Base-by-base conservation (phyloP, 1,284 basidiomycete species). In the Moesziomyces parantarcticus region DNA sequence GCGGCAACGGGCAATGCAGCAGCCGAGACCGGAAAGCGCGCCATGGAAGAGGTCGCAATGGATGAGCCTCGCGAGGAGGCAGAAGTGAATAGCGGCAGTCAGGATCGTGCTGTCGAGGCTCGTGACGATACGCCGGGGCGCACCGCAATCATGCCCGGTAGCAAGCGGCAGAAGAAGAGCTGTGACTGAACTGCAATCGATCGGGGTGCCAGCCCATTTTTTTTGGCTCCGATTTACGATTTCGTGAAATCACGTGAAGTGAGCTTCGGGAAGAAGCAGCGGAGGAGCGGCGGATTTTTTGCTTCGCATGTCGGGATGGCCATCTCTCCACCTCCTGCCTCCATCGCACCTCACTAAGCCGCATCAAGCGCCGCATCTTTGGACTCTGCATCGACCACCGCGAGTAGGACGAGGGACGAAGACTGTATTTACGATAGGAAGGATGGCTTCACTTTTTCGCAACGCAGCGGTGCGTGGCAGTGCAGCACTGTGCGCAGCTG, bases 101-200 rank as follows among this genome's bases (percentile, higher is more conserved):
- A 7, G 11, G 43, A 3, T 14, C 4, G 7, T 14, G 36, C 36
- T 39, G 36, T 1, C 7, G 18, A 16, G 36, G 36, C 16, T 13
- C 29, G 29, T 18, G 36, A 39, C 18, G 36, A 16, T 13, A 39
- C 7, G 36, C 36, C 18, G 11, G 36, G 6, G 6, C 36, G 36
- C 4, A 68, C 56, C 13, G 29, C 56, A 3, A 55, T 68, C n/a
- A 9, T 62, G 5, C 65, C 65, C 10, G 65, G 65, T 36, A 51
- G 43, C 14, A 68, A 68, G 48, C 65, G 65, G n/a, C 65, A 49
- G 13, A 68, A 58, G 55, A 46, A 58, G 14, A 58, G 14, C 57
- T 44, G 61, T 26, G 47, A 39, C 18, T 32, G 20, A 13, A 29
- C 7, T 36, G 46, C 32, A 45, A 53, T 55, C 44, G 51, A 53